Base-by-base conservation (phyloP, 2,329 filamentous ascomycete genomes). In the Neofusicoccum umdonicola region DNA sequence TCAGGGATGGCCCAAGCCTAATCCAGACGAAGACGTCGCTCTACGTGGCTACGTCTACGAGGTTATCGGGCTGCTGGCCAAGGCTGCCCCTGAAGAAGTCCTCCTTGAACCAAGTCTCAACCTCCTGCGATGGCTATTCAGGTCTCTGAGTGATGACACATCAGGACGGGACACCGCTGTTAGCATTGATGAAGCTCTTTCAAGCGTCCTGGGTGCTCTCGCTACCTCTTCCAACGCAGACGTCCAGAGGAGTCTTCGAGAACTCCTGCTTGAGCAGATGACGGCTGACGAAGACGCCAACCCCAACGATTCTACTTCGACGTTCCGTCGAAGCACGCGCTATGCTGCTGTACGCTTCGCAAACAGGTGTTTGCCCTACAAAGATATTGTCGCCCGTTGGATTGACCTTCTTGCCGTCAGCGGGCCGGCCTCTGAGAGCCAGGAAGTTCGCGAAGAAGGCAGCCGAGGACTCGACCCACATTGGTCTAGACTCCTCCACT, bases 401-500 rank as follows among this genome's bases (percentile, higher is more conserved):
- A 90, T 97, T 52, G 88, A 97, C 74, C 85, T 98, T 15, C 83
- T 97, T 57, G 94, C 93, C 7, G 81, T 95, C 8, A 87, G 86
- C 15, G 88, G 88, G 12, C 83, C 84, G 3, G 77, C 80, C 2
- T 85, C 87, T 58, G 90, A 93, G 73, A 86, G 90, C 51, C 90
- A 88, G 66, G 94, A 98, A 73, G 88, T 98, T 3, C 79, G 91
- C 1, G 95, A 99, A 73, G 94, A 98, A 78, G 95, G 93, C 1
- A 88, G 87, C 67, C 93, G 92, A 75, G 95, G 95, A 0, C 83
- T 97, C 3, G 92, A 97, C 76, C 88, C 89, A 11, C 89, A 90
- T 72, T 90, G 88, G 87, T 89, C 89, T 70, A 79, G 81, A 52
- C 84, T 89, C 73, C 77, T 88, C 12, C 89, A 90, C 27, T 54